These are phyloP conservation scores for Xerocomellus amylosporus DNA, from an alignment of 768 basidiomycete genomes.

Conservation along the genomic window DNA sequence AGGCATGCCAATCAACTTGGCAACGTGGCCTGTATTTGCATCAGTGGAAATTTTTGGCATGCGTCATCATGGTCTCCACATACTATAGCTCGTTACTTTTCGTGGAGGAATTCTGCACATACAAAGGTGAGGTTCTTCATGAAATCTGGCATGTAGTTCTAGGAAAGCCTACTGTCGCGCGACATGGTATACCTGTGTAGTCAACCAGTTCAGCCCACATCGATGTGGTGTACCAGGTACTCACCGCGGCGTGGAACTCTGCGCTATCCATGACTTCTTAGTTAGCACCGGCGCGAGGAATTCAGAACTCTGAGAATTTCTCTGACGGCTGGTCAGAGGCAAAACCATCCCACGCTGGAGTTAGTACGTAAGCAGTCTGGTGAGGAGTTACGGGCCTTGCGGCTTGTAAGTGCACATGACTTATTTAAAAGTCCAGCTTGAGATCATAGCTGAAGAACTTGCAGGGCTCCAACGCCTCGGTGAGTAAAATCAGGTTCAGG, in stretches of 20 bases:
- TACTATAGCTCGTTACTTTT: conserved; percentile 77
- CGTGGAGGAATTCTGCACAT: conserved; percentile 52
- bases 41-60: background rate
- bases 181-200: conserved; percentile 62
- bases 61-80: background rate
- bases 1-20: conserved; percentile 78
- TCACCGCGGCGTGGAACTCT: conserved; percentile 60
- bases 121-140: background rate
- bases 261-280: conserved; percentile 48
- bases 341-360: background rate
- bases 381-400: too few relatives aligned
- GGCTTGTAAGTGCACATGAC: too few relatives aligned
- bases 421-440: background rate
- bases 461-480: background rate
- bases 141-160: background rate
- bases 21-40: conserved; percentile 60
- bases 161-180: conserved; percentile 45
- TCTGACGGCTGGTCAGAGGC: background rate
- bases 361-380: too few relatives aligned
- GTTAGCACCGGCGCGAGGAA: background rate
- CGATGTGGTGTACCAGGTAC: conserved; percentile 11
- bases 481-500: background rate
- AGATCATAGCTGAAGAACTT: background rate
- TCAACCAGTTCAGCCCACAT: background rate
- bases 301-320: background rate